phyloP scores from a whole-genome alignment of 2,329 filamentous ascomycete genomes.

The Monilinia vaccinii-corymbosi region DNA sequence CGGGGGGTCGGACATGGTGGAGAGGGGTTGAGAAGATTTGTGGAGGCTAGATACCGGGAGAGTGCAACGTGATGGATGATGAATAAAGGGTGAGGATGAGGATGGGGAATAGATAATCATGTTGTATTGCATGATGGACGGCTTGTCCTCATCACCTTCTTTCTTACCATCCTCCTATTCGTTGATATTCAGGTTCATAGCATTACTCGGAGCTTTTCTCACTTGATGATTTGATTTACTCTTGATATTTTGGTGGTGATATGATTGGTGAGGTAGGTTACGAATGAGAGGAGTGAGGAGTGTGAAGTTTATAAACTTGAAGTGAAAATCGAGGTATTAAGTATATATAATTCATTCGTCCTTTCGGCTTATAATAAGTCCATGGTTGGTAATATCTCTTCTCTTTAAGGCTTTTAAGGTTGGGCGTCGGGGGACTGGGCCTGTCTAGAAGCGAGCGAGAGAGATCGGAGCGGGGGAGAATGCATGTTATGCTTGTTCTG shows the following conservation, averaged over 20 bases:
- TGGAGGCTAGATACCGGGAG: conserved; percentile 8
- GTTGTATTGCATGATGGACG: conserved; percentile 3
- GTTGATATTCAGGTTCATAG: conserved; percentile 11
- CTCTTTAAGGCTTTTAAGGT: too few relatives aligned
- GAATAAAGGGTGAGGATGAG: background rate
- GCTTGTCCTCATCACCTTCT: conserved; percentile 2
- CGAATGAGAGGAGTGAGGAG: background rate
- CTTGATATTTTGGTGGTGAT: background rate
- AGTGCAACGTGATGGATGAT: conserved; percentile 7
- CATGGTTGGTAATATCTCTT: too few relatives aligned
- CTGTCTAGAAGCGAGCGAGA: too few relatives aligned
- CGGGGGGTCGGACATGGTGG: background rate
- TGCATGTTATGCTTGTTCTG: too few relatives aligned
- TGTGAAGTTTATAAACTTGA: too few relatives aligned
- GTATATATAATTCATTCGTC: too few relatives aligned
- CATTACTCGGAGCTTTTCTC: conserved; percentile 11
- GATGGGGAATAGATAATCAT: conserved; percentile 1
- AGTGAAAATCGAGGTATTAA: too few relatives aligned
- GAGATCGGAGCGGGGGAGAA: too few relatives aligned
- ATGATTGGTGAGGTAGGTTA: background rate
- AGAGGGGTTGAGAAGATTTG: background rate
- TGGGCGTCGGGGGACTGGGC: too few relatives aligned
- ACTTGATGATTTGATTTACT: background rate
- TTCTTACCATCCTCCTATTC: conserved; percentile 6
- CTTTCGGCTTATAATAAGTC: too few relatives aligned